Percentiles rank a stretch among this genome's conserved stretches.
Conservation (phyloP, 2,329 filamentous ascomycete genomes). For the Claviceps sp. region DNA sequence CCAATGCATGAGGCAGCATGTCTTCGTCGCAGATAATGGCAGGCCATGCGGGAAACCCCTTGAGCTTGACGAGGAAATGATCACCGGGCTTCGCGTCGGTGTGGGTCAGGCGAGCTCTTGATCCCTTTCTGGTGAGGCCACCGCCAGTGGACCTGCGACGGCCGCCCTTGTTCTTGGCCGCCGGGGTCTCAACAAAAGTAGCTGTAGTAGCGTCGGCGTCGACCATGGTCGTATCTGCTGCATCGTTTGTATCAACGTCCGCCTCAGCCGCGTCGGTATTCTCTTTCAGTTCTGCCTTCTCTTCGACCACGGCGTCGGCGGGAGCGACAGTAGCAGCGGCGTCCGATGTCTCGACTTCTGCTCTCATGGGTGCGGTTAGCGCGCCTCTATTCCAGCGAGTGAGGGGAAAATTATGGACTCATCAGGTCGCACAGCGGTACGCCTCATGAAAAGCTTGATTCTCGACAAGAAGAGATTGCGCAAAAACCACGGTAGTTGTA, state of each 20-base stretch:
- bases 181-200: slow-evolving; percentile 16
- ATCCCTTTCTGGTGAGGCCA: slow-evolving; percentile 76
- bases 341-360: slow-evolving; percentile 15
- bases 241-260: slow-evolving; percentile 42
- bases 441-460: not conserved
- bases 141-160: slow-evolving; percentile 63
- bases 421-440: not conserved
- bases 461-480: not conserved
- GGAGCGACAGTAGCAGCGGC: slow-evolving; percentile 15
- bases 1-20: slow-evolving; percentile 72
- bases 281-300: slow-evolving; percentile 12
- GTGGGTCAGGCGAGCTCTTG: slow-evolving; percentile 55
- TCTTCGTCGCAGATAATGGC: slow-evolving; percentile 87
- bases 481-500: not conserved
- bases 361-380: not conserved
- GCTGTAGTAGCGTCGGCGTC: slow-evolving; percentile 11
- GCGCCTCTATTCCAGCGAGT: not conserved
- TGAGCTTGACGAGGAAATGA: slow-evolving; percentile 84
- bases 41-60: slow-evolving; percentile 91
- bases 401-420: not conserved
- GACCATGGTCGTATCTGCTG: slow-evolving; percentile 7
- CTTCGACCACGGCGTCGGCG: slow-evolving; percentile 15
- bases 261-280: slow-evolving; percentile 15
- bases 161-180: slow-evolving; percentile 38
- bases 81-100: slow-evolving; percentile 81